Evolutionary conservation across 2,329 filamentous ascomycete genomes (phyloP), one percentile per base, ranked within the genome.

Genomic region (Trichoderma sp.): DNA sequence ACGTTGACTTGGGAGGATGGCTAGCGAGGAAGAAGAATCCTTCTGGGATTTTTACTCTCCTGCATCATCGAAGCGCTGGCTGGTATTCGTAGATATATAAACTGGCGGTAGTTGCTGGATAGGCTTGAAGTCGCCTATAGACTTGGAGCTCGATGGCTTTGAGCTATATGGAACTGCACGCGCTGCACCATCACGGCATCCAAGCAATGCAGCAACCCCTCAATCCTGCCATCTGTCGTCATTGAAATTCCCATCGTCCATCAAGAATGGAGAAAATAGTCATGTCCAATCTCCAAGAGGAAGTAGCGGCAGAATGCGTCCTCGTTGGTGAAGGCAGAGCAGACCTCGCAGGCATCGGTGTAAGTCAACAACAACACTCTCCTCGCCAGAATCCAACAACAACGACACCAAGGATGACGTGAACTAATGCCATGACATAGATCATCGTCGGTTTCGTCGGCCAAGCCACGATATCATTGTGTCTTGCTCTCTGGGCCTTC

Each of bases 401-500:
- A 24, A 57, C 21, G 15, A 43, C 47, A 24, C n/a, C 18, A n/a
- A 47, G 9, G 18, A 47, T 6, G 18, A 47, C 43, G 2, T 47
- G 39, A 47, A 8, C 15, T 43, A 36, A 36, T 6, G 5, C 12
- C 34, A 8, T 43, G 36, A 43, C 1, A 1, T 69, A 81, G 79
- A 76, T 80, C 62, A 71, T 81, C n/a, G 72, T 79, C 18, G 78
- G 79, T 32, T 79, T 81, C 72, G 76, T 75, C 56, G 79, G 76
- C 12, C 79, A 80, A 66, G 79, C 71, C 6, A 6, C 53, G 7
- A 57, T 74, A 53, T 73, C 73, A 7, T 64, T 74, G 34, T 34
- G 73, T n/a, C 72, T 81, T 34, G 76, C 79, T 1, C 71, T 75
- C n/a, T 80, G 79, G 77, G 79, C 79, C 43, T 80, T 80, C 72